Evolutionary conservation across 768 basidiomycete species (phyloP), one percentile per base, ranked within the genome.

Genomic region (Auricularia cornea): DNA sequence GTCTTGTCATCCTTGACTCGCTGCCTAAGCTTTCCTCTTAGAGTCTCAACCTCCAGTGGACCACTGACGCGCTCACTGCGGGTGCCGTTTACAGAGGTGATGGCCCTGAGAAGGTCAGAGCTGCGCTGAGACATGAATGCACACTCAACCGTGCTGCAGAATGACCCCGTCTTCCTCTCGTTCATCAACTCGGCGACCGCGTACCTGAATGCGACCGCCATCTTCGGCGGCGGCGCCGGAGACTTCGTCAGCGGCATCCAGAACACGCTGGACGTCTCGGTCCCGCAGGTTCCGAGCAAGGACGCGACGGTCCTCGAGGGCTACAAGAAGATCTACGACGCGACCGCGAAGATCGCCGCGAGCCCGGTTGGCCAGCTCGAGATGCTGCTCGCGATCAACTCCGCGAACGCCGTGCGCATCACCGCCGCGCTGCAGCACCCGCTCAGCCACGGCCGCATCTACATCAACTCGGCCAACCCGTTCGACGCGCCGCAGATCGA

Each of bases 341-440:
- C 77, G 3, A 79, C 75, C 3, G 73, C 76, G 59, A 75, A 73
- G 59, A 65, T 80, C 59, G 68, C 73, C 8, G 23, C 44, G 44
- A 72, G 75, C 3, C 71, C 72, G n/a, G 76, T 82, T 59, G 86
- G 82, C 0, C 78, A 83, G 63, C 73, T 86, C 31, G 88, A 89
- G 72, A 73, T 89, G 26, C 73, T 89, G 40, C 69, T 82, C 59
- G 70, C 73, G 18, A 72, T 80, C 35, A 62, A 59, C 23, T 65
- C 64, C n/a, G 30, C 66, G 28, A 65, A 69, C 26, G 74, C 72
- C 26, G 74, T 88, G 54, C 77, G 78, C 4, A 78, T 90, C 60
- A 88, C 90, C 68, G 82, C 83, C 5, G 88, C 84, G 0, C 70
- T 88, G 18, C 88, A 89, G 70, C 84, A 84, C 67, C 84, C 86